A percentile compares a stretch with the other conserved stretches of the same genome.
phyloP scores from a whole-genome alignment of 306 rosid species.

The Pyrus betulifolia region DNA sequence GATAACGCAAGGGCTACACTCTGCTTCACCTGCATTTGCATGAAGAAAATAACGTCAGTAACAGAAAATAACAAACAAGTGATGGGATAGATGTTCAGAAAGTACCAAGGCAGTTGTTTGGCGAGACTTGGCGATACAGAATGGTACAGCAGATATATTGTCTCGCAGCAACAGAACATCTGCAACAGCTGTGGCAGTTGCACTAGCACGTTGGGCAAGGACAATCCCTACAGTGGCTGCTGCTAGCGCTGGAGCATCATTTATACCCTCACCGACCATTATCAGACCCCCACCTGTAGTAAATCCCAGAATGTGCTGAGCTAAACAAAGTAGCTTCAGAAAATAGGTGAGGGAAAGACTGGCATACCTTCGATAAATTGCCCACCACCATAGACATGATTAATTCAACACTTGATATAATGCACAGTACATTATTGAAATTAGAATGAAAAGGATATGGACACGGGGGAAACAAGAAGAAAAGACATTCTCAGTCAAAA shows the following conservation, averaged over 20 bases:
- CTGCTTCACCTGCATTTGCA: conserved; percentile 76
- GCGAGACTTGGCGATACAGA: conserved; percentile 91
- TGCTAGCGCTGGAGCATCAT: conserved; percentile 98
- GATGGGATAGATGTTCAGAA: not conserved
- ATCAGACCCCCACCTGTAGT: conserved; percentile 82
- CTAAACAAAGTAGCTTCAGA: not conserved
- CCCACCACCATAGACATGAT: not conserved
- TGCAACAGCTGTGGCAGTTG: conserved; percentile 93
- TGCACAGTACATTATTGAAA: not conserved
- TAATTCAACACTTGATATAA: too few species aligned
- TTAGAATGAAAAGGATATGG: not conserved
- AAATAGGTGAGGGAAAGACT: not conserved
- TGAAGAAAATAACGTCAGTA: not conserved
- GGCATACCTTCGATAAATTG: not conserved
- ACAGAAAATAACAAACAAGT: not conserved
- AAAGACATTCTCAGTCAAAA: not conserved
- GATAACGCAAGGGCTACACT: conserved; percentile 81
- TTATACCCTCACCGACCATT: conserved; percentile 98
- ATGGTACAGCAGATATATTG: conserved; percentile 83
- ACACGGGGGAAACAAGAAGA: not conserved
- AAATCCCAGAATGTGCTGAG: not conserved
- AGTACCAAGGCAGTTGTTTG: conserved; percentile 89
- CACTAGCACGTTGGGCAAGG: conserved; percentile 94
- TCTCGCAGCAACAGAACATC: conserved; percentile 79
- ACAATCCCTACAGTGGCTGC: conserved; percentile 96